Conservation (phyloP, 805 yeast species). For the Hanseniaspora opuntiae region DNA sequence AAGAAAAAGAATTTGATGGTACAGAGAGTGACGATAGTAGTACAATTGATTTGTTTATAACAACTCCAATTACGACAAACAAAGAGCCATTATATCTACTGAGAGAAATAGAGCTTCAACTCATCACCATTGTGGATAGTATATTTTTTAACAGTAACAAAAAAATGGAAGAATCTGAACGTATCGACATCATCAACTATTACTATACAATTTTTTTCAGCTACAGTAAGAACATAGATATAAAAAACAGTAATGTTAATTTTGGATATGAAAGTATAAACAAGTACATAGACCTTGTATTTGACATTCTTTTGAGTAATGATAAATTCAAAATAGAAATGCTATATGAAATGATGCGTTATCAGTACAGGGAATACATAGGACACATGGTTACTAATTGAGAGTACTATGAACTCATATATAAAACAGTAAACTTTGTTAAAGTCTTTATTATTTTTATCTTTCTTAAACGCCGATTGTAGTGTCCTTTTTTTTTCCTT, state of each 20-base stretch:
- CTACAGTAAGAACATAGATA: conserved; percentile 10
- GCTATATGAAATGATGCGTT: conserved; percentile 2
- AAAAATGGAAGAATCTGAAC: neutral
- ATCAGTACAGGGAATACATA: conserved; percentile 1
- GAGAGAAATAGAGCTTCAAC: conserved; percentile 15
- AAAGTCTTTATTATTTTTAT: too few relatives aligned
- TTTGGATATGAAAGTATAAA: conserved; percentile 2
- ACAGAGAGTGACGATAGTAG: conserved; percentile 7
- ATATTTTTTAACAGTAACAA: neutral
- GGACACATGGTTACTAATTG: neutral
- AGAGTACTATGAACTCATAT: too few relatives aligned
- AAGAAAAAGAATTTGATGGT: neutral
- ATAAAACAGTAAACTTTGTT: too few relatives aligned
- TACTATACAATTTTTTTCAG: conserved; percentile 11
- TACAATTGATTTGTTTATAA: conserved; percentile 14
- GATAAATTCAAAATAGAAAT: neutral
- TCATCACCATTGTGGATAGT: conserved; percentile 10
- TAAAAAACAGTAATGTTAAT: neutral
- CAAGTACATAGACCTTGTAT: conserved; percentile 4
- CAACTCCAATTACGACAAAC: conserved; percentile 16
- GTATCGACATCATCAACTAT: conserved; percentile 4
- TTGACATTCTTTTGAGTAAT: conserved; percentile 1
- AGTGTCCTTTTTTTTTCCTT: too few relatives aligned
- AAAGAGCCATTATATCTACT: conserved; percentile 15
- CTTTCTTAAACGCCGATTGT: too few relatives aligned